Evolutionary conservation across 1,139 yeast genomes (phyloP).

Genomic region (Lodderomyces parapsilosis): DNA sequence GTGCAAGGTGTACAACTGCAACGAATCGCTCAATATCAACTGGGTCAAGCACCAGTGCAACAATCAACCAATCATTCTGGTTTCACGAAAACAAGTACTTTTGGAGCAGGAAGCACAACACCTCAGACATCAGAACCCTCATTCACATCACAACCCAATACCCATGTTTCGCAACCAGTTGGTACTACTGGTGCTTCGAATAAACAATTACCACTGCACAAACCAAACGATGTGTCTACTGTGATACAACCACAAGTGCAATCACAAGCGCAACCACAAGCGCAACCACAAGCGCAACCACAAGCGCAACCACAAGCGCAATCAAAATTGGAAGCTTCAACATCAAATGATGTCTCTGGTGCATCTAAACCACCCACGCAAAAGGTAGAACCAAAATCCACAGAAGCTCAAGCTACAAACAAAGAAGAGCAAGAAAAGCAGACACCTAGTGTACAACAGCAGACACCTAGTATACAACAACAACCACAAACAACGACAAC

Average conservation of each 20-base stretch:
- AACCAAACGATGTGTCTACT: too few relatives aligned
- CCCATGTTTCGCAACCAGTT: not conserved
- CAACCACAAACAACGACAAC: too few relatives aligned
- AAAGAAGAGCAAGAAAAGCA: too few relatives aligned
- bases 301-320: too few relatives aligned
- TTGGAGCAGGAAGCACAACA: not conserved
- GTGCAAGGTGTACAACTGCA: conserved; percentile 2
- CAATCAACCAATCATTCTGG: not conserved
- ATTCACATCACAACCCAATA: not conserved
- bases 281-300: too few relatives aligned
- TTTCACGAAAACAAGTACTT: not conserved
- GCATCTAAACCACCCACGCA: too few relatives aligned
- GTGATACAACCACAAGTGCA: not conserved
- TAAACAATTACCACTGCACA: not conserved
- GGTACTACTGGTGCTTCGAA: not conserved
- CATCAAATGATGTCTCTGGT: too few relatives aligned
- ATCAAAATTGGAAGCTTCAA: too few relatives aligned
- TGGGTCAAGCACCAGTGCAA: not conserved
- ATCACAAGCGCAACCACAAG: not conserved
- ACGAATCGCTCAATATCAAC: conserved; percentile 1
- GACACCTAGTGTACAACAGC: not conserved
- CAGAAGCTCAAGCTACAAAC: too few relatives aligned
- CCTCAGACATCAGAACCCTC: not conserved
- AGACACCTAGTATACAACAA: not conserved
- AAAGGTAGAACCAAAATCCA: too few relatives aligned